A percentile compares a stretch with the other conserved stretches of the same genome.
These are phyloP conservation scores for Starmerella bacillaris DNA, from an alignment of 805 yeast genomes.

Conservation along the genomic window DNA sequence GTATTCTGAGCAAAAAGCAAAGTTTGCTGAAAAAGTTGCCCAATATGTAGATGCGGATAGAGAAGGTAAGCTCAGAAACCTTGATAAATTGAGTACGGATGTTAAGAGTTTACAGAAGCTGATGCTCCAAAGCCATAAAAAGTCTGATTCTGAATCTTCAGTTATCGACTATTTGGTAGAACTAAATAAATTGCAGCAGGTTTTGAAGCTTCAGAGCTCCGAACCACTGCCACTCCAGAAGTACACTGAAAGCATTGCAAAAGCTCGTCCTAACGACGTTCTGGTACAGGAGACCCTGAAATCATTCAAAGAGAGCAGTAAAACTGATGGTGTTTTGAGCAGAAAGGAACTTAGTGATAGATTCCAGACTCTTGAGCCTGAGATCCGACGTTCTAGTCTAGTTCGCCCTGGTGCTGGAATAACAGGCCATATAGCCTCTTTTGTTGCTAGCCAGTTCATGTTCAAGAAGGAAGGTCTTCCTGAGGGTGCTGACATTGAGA, in stretches of 20 bases:
- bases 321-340: conserved; percentile 55
- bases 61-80: conserved; percentile 53
- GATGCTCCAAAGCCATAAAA: conserved; percentile 24
- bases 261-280: conserved; percentile 30
- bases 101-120: conserved; percentile 37
- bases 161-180: conserved; percentile 30
- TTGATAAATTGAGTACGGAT: conserved; percentile 39
- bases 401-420: conserved; percentile 93
- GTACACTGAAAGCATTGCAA: conserved; percentile 19
- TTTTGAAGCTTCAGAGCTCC: conserved; percentile 25
- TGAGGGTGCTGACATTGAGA: conserved; percentile 68
- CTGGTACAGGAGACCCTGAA: conserved; percentile 26
- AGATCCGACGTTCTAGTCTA: conserved; percentile 71
- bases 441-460: conserved; percentile 54
- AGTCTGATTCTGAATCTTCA: conserved; percentile 25
- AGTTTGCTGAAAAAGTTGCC: conserved; percentile 40
- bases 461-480: conserved; percentile 67
- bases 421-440: conserved; percentile 74
- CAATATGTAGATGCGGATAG: conserved; percentile 56
- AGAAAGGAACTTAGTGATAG: conserved; percentile 61
- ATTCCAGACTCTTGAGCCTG: conserved; percentile 66
- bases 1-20: conserved; percentile 49
- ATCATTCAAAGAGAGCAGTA: not conserved
- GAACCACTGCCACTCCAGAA: conserved; percentile 17
- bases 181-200: conserved; percentile 27